Percentiles rank a stretch among this genome's conserved stretches.
Evolutionary conservation across 2,329 filamentous ascomycete species (phyloP).

Genomic region (Penicillium freii): DNA sequence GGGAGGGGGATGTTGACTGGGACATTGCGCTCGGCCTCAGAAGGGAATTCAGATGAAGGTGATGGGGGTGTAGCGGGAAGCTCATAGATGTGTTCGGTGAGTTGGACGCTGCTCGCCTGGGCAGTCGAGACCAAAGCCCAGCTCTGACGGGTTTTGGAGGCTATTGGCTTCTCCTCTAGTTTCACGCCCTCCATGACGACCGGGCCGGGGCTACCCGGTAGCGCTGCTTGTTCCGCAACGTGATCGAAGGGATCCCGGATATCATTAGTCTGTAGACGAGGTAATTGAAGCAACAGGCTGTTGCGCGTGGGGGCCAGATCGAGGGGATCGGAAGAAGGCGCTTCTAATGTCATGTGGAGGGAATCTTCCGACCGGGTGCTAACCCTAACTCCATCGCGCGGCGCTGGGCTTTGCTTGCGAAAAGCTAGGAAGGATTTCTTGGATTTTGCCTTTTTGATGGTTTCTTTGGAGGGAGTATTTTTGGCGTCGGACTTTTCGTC

Average conservation of each 20-base stretch:
- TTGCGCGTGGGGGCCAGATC: slow-evolving; percentile 10
- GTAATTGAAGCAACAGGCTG: slow-evolving; percentile 21
- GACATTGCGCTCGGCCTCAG: slow-evolving; percentile 9
- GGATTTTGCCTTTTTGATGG: background rate
- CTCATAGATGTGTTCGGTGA: slow-evolving; percentile 33
- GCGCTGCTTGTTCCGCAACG: background rate
- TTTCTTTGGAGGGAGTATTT: background rate
- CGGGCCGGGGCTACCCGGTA: slow-evolving; percentile 3
- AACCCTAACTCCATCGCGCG: background rate
- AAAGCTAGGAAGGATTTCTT: slow-evolving; percentile 6
- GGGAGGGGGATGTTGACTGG: slow-evolving; percentile 37
- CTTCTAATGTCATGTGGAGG: background rate
- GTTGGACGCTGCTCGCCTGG: slow-evolving; percentile 22
- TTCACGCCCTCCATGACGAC: background rate
- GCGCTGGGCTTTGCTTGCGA: slow-evolving; percentile 3
- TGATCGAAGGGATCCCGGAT: slow-evolving; percentile 10
- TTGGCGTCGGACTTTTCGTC: background rate
- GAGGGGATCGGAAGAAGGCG: background rate
- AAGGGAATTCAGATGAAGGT: slow-evolving; percentile 9
- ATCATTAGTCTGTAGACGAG: slow-evolving; percentile 21
- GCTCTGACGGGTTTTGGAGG: slow-evolving; percentile 13
- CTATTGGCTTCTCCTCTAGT: background rate
- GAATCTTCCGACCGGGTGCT: slow-evolving; percentile 6
- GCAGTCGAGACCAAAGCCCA: slow-evolving; percentile 18
- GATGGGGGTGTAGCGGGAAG: slow-evolving; percentile 31